Conservation (phyloP, 1,139 yeast species). For the Debaryomycetaceae sp. region DNA sequence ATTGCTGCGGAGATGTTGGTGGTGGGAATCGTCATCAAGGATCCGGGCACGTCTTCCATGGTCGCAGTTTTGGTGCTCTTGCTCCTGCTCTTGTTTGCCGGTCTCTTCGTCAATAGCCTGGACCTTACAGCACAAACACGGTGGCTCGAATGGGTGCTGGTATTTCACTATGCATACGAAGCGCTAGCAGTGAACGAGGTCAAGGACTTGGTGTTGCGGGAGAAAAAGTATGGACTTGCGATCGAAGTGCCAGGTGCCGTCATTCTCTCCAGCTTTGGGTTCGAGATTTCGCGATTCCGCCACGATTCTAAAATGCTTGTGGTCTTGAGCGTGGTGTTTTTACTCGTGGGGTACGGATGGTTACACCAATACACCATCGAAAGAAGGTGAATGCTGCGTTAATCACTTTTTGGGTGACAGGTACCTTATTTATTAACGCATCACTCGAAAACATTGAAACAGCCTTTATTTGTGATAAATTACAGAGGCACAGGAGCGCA, state of each 20-base stretch:
- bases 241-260: constrained; percentile 99
- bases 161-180: constrained; percentile 94
- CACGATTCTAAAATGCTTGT: constrained; percentile 49
- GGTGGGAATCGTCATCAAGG: constrained; percentile 77
- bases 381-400: constrained; percentile 35
- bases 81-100: constrained; percentile 84
- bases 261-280: constrained; percentile 88
- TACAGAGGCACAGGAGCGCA: no score
- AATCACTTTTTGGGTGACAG: constrained; percentile 1
- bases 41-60: constrained; percentile 90
- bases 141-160: constrained; percentile 76
- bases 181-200: constrained; percentile 89
- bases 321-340: constrained; percentile 39
- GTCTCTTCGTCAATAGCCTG: constrained; percentile 77
- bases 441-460: no score
- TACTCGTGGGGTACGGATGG: constrained; percentile 62
- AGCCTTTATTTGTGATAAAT: no score
- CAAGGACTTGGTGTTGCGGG: constrained; percentile 72
- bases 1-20: constrained; percentile 77
- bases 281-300: constrained; percentile 66
- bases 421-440: no score
- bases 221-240: constrained; percentile 82
- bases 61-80: constrained; percentile 74
- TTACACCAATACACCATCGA: constrained; percentile 69
- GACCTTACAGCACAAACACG: constrained; percentile 60